Base-by-base conservation (phyloP, 139 green algal genomes). In the Closterium sp. region DNA sequence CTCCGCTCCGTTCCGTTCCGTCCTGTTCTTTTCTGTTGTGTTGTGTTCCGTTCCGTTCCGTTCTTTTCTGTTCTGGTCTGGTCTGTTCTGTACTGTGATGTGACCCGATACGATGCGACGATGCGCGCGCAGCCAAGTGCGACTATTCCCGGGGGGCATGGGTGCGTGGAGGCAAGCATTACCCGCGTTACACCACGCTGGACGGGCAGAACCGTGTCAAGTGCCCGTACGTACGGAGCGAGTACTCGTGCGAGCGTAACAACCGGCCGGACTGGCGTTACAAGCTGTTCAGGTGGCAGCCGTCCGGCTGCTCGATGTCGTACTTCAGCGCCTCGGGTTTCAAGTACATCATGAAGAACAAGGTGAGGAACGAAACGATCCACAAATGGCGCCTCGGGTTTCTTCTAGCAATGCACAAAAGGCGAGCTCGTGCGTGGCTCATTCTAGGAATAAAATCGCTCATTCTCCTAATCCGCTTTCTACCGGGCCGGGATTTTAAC, bases 251-350 rank as follows among this genome's bases (percentile, higher is more conserved):
- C 83, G 83, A 86, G 30, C 30, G 30, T 33, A 86, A 86, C 83
- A 33, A 33, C 83, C 83, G 83, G 30, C 83, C n/a, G 21, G 83
- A 86, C 83, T 33, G 83, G 83, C 30, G 25, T 32, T 88, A 88
- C 85, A 34, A 88, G 34, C 28, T 38, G 25, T 88, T 55, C 85
- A 16, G 85, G 31, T 88, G 85, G 85, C 85, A 88, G 85, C 33
- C 85, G 21, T 31, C 19, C 33, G 25, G 33, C 4, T 88, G 85
- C 85, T 38, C 33, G 31, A 19, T 88, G 85, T 33, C 30, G 85
- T 43, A 43, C 85, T 88, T 88, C 34, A n/a, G 28, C 31, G 9
- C 85, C 12, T 69, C 34, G 30, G 34, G 34, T 30, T 88, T 88
- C 85, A 32, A 31, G 30, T 69, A 28, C 30, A 88, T 88, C 19